Base-by-base conservation (phyloP, 148 eudicot species). In the Vaccinium vitisidaea region DNA sequence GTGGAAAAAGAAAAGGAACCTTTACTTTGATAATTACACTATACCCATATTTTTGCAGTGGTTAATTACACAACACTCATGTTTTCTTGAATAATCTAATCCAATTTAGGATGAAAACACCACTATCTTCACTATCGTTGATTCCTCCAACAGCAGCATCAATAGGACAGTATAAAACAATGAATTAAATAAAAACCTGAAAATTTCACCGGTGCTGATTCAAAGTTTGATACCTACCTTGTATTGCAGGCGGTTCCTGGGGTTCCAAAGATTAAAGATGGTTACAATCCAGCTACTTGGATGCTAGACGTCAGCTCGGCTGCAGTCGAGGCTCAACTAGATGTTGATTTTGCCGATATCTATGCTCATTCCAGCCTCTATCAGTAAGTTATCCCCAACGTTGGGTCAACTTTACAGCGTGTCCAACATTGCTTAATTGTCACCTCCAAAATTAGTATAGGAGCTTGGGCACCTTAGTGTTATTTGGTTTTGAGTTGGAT, bases 261-360 rank as follows among this genome's bases (percentile, higher is more conserved):
- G 46, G 86, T 88, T 56, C 87, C 90, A 48, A 86, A 89, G 78
- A 88, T 88, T 39, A 85, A 78, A 83, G 93, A 91, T 39, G 92
- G 93, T 76, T 49, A 18, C 48, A 91, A 91, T 88, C 93, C 93
- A 43, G 93, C 93, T 16, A 89, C 93, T 8, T 91, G 93, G 93
- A 89, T 91, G 93, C 89, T 91, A 75, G 93, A 91, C 2, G 78
- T 91, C 75, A 89, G 77, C 61, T 76, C 91, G 63, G 54, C 89
- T 49, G 82, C 90, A 6, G 86, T 87, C 43, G 93, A 91, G 84
- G 82, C 86, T 55, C 88, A 86, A 65, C 89, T 89, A 7, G 82
- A 48, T 49, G 86, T 91, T 21, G 91, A 91, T 84, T 91, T 91
- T 82, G 93, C 93, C n/a, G 89, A 89, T 39, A 85, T 89, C 39